Base-by-base conservation (phyloP, 768 basidiomycete species). In the Termitomyces sp. region DNA sequence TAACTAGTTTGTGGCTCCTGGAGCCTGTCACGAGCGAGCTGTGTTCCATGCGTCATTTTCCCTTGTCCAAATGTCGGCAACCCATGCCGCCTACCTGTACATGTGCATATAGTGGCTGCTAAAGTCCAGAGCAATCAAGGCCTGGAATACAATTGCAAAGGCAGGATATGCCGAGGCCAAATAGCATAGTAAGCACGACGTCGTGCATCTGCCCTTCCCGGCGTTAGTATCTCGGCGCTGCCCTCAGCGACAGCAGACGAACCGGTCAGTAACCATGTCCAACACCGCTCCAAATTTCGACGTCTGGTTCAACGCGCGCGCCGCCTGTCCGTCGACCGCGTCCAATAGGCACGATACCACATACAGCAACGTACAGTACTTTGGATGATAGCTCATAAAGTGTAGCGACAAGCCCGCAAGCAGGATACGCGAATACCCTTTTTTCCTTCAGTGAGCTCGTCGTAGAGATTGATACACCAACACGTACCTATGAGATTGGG, bases 181-280 rank as follows among this genome's bases (percentile, higher is more conserved):
- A 76, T 94, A 98, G 70, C 93, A 96, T 27, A 99, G 78, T 52
- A 99, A 78, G 68, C 95, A 94, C 3, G 94, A 89, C 1, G 97
- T 98, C 34, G 97, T 95, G 76, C 97, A 98, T 66, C 95, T 97
- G 66, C 43, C 41, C 54, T 50, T 32, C 32, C 51, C 49, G 59
- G 10, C 50, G 42, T 52, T 43, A 35, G 56, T 14, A 37, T 46
- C 46, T 40, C 30, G 30, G 10, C n/a, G 42, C 28, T 27, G 21
- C 35, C 12, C 8, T 3, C 52, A n/a, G 14, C 10, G 19, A 59
- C 69, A 5, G 23, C 3, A 3, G 43, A 49, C 86, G 61, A 61
- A 96, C 94, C 96, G 78, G 71, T 99, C 97, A 6, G 97, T 98
- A 41, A 99, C 96, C 97, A 99, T 99, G 72, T 99, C 97, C 64